A percentile compares a stretch with the other conserved stretches of the same genome.
Evolutionary conservation across 257 asterid species (phyloP).

Genomic region (Penstemon barbatus): DNA sequence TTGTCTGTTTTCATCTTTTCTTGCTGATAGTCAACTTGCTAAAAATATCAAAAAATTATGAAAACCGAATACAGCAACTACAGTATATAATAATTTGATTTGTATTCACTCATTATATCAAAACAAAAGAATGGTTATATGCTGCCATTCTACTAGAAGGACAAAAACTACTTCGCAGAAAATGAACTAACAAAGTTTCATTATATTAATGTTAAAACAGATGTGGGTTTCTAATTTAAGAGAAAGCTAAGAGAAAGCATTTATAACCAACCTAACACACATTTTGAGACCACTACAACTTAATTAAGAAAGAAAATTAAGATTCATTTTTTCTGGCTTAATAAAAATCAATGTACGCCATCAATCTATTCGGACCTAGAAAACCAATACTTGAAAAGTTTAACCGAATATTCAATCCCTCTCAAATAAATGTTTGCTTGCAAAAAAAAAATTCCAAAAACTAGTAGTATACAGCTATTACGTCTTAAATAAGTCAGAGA

Average conservation of each 20-base stretch:
- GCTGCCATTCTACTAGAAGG: constrained; percentile 4
- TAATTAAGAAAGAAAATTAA: constrained; percentile 23
- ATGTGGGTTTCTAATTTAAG: no score
- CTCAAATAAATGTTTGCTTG: not conserved
- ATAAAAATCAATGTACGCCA: constrained; percentile 5
- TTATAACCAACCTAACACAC: constrained; percentile 15
- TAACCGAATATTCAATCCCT: constrained; percentile 10
- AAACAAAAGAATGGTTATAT: constrained; percentile 12
- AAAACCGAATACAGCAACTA: not conserved
- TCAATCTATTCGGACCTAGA: not conserved
- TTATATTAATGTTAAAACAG: not conserved
- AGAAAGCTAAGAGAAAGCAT: no score
- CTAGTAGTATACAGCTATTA: no score
- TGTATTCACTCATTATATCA: not conserved
- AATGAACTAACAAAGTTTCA: not conserved
- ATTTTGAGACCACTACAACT: constrained; percentile 9
- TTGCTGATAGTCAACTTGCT: not conserved
- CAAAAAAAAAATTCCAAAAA: not conserved
- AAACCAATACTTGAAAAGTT: not conserved
- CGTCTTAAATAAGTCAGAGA: not conserved
- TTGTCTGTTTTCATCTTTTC: no score
- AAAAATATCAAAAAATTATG: not conserved
- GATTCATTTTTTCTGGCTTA: not conserved
- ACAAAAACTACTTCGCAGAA: constrained; percentile 4
- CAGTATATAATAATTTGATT: not conserved